phyloP scores from a whole-genome alignment of 2,329 filamentous ascomycete genomes.

The Colletotrichum tropicicola region DNA sequence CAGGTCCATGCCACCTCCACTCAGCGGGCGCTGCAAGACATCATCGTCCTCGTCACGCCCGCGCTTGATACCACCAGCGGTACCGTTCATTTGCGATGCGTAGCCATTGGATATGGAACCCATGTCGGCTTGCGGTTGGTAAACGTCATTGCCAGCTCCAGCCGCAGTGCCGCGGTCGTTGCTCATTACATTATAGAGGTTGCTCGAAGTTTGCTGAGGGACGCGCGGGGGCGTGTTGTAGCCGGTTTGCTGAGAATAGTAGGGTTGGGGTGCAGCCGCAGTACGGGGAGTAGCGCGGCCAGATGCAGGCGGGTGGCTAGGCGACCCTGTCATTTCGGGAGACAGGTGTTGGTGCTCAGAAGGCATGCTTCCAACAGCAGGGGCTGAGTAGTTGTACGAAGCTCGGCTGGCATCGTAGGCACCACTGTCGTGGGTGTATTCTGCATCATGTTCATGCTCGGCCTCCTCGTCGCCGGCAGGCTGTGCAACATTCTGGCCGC shows the following conservation, averaged over 20 bases:
- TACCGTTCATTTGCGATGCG: slow-evolving; percentile 73
- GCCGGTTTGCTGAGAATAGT: slow-evolving; percentile 74
- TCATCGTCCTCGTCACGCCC: slow-evolving; percentile 68
- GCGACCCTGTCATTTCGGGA: slow-evolving; percentile 84
- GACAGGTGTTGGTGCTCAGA: slow-evolving; percentile 81
- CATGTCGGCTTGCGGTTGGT: slow-evolving; percentile 72
- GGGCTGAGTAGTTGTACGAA: slow-evolving; percentile 81
- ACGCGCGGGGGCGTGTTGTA: slow-evolving; percentile 84
- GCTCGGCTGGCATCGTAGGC: slow-evolving; percentile 77
- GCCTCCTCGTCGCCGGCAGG: slow-evolving; percentile 70
- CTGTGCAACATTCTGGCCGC: slow-evolving; percentile 63
- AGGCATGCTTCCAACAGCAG: slow-evolving; percentile 71
- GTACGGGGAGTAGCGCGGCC: slow-evolving; percentile 89
- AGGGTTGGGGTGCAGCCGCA: slow-evolving; percentile 73
- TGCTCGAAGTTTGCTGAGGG: slow-evolving; percentile 74
- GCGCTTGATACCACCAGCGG: slow-evolving; percentile 53
- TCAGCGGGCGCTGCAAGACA: slow-evolving; percentile 64
- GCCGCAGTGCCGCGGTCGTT: slow-evolving; percentile 76
- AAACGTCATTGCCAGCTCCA: slow-evolving; percentile 75
- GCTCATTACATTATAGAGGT: slow-evolving; percentile 88
- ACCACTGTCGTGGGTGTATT: slow-evolving; percentile 87
- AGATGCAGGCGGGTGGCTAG: slow-evolving; percentile 79
- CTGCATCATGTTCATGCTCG: slow-evolving; percentile 80
- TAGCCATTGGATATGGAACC: slow-evolving; percentile 69
- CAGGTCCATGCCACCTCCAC: slow-evolving; percentile 67